phyloP scores from a whole-genome alignment of 345 rosid genomes.

The Eucalyptus microcorys region DNA sequence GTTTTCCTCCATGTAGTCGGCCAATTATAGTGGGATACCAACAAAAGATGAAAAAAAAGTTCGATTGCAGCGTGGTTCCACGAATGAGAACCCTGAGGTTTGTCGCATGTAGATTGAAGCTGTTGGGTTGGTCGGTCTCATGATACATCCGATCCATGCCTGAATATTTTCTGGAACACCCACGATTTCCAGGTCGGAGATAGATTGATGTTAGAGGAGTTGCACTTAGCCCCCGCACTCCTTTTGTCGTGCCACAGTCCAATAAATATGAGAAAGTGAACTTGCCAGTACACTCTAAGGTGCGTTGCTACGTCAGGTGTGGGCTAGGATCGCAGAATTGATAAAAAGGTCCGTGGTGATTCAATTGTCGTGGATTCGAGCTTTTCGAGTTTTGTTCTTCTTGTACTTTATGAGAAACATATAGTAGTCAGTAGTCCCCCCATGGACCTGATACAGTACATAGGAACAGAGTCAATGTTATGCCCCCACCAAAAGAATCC shows the following conservation, averaged over 20 bases:
- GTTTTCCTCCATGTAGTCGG: not conserved
- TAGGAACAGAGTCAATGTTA: not conserved
- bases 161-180: not conserved
- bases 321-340: not conserved
- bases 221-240: not conserved
- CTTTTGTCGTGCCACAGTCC: not conserved
- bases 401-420: not conserved
- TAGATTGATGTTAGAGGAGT: not conserved
- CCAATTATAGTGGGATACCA: not conserved
- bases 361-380: not conserved
- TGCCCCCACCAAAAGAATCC: not conserved
- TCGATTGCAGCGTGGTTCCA: not conserved
- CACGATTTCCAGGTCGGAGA: not conserved
- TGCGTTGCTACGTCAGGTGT: not conserved
- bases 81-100: not conserved
- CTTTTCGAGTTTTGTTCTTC: not conserved
- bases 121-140: not conserved
- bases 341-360: not conserved
- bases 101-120: not conserved
- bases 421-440: not conserved
- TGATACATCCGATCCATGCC: not conserved
- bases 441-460: not conserved
- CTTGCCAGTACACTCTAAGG: not conserved
- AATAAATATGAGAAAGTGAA: not conserved
- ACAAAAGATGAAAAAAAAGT: not conserved